Evolutionary conservation across 768 basidiomycete species (phyloP).

Genomic region (Leccinum subgranulosum): DNA sequence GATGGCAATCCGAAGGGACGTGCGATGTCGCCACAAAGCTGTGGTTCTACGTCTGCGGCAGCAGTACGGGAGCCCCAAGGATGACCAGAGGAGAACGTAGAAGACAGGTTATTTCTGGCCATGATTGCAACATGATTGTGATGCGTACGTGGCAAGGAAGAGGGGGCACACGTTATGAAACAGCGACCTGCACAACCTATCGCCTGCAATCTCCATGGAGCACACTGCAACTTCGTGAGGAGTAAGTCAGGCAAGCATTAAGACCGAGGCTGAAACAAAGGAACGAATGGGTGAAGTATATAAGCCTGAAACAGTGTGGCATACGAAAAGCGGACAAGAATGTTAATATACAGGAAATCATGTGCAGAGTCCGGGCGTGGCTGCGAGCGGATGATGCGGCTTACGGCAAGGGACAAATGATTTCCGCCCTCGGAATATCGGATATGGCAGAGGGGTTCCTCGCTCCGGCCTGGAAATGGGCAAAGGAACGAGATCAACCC

Average conservation of each 20-base stretch:
- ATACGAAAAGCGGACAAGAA: neutral
- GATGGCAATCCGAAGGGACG: neutral
- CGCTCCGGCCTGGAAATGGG: constrained; percentile 15
- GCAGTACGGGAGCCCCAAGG: neutral
- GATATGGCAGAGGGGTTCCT: constrained; percentile 9
- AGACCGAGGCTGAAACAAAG: neutral
- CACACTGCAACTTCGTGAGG: neutral
- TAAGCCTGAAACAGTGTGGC: constrained; percentile 1
- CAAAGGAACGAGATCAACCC: constrained; percentile 18
- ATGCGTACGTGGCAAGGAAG: neutral
- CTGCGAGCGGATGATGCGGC: constrained; percentile 1
- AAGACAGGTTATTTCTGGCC: neutral
- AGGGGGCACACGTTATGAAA: neutral
- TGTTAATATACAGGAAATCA: neutral
- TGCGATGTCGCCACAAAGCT: neutral
- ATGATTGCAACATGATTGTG: neutral
- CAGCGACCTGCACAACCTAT: neutral
- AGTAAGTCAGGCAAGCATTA: neutral
- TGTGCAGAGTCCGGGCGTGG: neutral
- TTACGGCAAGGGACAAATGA: constrained; percentile 6
- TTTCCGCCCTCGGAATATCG: constrained; percentile 3
- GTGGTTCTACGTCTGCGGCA: neutral
- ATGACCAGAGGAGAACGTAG: neutral
- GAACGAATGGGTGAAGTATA: neutral
- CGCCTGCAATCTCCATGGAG: constrained; percentile 1